Conservation (phyloP, 306 rosid genomes). For the Vigna nakashimae region DNA sequence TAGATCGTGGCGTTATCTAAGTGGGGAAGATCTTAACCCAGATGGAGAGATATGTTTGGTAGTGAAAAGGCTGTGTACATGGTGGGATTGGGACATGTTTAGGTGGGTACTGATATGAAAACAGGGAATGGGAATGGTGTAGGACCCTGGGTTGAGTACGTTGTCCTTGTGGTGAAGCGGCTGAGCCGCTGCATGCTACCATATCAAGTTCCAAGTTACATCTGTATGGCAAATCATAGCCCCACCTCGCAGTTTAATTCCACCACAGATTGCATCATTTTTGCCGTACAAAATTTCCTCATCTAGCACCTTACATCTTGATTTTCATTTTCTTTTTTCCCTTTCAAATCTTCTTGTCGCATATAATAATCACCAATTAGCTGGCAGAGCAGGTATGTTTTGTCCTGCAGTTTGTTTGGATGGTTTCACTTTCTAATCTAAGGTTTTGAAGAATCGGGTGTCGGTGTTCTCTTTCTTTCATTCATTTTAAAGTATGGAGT, state of each 20-base stretch:
- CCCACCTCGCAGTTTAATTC: conserved; percentile 56
- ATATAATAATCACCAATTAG: conserved; percentile 61
- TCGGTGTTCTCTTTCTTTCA: conserved; percentile 56
- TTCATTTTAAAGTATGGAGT: conserved; percentile 14
- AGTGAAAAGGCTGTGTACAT: neutral
- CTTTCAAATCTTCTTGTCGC: conserved; percentile 52
- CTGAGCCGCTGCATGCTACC: conserved; percentile 43
- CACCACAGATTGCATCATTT: conserved; percentile 53
- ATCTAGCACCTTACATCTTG: conserved; percentile 25
- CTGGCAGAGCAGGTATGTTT: conserved; percentile 82
- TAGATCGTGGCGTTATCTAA: neutral
- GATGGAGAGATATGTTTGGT: neutral
- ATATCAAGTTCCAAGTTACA: conserved; percentile 47
- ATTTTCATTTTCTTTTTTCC: conserved; percentile 18
- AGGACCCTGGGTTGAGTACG: conserved; percentile 44
- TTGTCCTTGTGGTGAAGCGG: conserved; percentile 52
- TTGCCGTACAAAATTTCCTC: conserved; percentile 36
- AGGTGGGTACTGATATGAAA: conserved; percentile 28
- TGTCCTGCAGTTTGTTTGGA: conserved; percentile 59
- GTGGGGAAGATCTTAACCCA: conserved; percentile 17
- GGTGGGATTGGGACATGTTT: conserved; percentile 16
- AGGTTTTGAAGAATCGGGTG: conserved; percentile 54
- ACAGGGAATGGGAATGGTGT: conserved; percentile 29
- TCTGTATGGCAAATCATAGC: conserved; percentile 44
- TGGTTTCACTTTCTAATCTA: conserved; percentile 42